These are phyloP conservation scores for Suhomyces pyralidae DNA, from an alignment of 805 yeast species.

Conservation along the genomic window DNA sequence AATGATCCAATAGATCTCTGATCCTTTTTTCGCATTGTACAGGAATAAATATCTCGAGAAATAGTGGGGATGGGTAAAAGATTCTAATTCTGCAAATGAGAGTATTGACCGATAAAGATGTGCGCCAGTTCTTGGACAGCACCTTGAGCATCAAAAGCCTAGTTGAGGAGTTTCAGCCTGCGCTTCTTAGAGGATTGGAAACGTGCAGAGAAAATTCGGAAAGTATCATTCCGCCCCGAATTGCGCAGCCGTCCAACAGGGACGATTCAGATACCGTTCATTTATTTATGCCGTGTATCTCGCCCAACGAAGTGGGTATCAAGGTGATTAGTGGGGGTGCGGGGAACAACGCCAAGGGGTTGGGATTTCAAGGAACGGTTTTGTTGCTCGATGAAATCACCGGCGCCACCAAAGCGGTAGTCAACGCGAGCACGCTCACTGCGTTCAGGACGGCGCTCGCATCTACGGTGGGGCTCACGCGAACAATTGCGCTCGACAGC, in stretches of 20 bases:
- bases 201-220: constrained; percentile 43
- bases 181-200: constrained; percentile 34
- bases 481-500: constrained; percentile 18
- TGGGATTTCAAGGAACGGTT: constrained; percentile 60
- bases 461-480: constrained; percentile 46
- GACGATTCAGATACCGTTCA: constrained; percentile 42
- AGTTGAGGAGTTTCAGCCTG: constrained; percentile 29
- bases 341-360: constrained; percentile 22
- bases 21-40: not conserved
- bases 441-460: constrained; percentile 68
- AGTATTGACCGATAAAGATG: constrained; percentile 28
- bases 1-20: too few species aligned
- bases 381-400: constrained; percentile 47
- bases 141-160: constrained; percentile 24
- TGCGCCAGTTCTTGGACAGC: constrained; percentile 25
- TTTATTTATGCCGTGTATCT: constrained; percentile 65
- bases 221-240: constrained; percentile 51
- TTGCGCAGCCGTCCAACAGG: constrained; percentile 40
- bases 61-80: not conserved
- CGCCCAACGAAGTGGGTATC: constrained; percentile 51
- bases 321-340: constrained; percentile 59
- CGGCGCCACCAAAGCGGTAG: constrained; percentile 51
- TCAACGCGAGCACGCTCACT: constrained; percentile 58
- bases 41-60: not conserved
- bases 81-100: constrained; percentile 18